phyloP scores from a whole-genome alignment of 1,284 basidiomycete genomes.

The Trametes pubescens region DNA sequence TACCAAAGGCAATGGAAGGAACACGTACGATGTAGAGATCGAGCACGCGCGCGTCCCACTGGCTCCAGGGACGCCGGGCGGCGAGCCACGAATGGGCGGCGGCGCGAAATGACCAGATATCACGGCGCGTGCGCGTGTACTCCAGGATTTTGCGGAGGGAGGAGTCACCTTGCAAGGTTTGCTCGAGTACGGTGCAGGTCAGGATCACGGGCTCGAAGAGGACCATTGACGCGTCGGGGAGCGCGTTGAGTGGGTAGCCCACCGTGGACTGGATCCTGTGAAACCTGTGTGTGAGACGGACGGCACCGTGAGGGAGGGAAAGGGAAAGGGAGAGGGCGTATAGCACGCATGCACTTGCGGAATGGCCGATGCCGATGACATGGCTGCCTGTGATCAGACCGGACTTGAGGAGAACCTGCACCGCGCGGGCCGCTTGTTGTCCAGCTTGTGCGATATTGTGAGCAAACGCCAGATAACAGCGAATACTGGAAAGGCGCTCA shows the following conservation, averaged over 20 bases:
- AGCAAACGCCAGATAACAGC: neutral
- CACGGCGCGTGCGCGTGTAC: conserved; percentile 12
- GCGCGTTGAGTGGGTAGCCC: neutral
- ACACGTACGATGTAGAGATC: conserved; percentile 3
- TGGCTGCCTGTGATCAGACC: conserved; percentile 14
- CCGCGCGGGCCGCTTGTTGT: conserved; percentile 4
- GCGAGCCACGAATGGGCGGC: conserved; percentile 22
- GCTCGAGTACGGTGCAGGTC: conserved; percentile 3
- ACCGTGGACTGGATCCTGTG: conserved; percentile 8
- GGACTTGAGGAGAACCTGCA: conserved; percentile 10
- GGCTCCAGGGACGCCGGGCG: conserved; percentile 14
- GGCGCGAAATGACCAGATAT: conserved; percentile 23
- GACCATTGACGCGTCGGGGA: conserved; percentile 13
- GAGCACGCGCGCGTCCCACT: conserved; percentile 31
- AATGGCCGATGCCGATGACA: conserved; percentile 23
- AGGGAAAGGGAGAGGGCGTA: neutral
- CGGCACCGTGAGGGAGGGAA: no score
- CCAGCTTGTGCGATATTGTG: conserved; percentile 7
- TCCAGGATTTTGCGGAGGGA: neutral
- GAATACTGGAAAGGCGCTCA: neutral
- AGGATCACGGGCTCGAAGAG: conserved; percentile 15
- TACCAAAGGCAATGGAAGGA: neutral
- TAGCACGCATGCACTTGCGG: conserved; percentile 15
- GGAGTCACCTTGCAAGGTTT: neutral
- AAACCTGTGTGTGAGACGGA: no score